Conservation (phyloP, 768 basidiomycete species). For the Rubroboletus satanas region DNA sequence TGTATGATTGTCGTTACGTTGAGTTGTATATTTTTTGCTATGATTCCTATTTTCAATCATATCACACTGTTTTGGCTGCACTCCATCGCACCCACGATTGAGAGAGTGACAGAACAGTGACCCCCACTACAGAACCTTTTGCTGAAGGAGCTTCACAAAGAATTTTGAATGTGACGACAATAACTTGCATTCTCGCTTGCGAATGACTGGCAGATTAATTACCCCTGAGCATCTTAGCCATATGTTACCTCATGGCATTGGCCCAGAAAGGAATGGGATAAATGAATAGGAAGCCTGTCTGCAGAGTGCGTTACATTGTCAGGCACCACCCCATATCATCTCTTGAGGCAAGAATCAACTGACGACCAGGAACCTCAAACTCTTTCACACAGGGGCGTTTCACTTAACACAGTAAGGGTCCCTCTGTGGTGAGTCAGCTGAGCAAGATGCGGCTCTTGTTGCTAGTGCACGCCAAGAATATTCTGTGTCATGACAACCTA, state of each 20-base stretch:
- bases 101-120: too few species aligned
- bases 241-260: background rate
- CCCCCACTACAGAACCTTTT: too few species aligned
- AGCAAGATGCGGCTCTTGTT: background rate
- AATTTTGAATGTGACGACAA: too few species aligned
- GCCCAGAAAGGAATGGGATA: background rate
- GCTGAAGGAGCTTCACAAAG: too few species aligned
- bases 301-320: background rate
- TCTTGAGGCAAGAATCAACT: background rate
- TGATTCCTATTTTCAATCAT: too few species aligned
- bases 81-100: too few species aligned
- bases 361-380: background rate
- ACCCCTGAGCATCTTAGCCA: background rate
- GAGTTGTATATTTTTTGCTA: too few species aligned
- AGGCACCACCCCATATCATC: background rate
- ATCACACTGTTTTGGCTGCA: too few species aligned
- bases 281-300: background rate
- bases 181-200: too few species aligned
- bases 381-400: background rate
- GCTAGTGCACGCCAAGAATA: background rate
- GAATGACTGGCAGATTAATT: background rate
- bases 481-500: background rate
- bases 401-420: background rate
- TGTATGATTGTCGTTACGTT: too few species aligned
- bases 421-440: background rate